Conservation (phyloP, 1,139 yeast genomes). For the Debaryomycetaceae sp. region DNA sequence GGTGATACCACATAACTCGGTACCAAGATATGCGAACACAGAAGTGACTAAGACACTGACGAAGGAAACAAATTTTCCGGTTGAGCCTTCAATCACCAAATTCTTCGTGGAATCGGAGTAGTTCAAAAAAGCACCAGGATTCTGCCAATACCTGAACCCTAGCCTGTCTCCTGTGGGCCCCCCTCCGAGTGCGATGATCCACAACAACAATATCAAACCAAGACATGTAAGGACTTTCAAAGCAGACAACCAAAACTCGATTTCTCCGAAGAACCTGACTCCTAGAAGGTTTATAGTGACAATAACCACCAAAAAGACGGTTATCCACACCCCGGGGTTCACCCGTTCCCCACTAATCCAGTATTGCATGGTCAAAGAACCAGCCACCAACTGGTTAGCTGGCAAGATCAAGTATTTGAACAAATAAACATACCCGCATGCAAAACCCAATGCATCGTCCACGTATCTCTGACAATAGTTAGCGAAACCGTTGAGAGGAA, state of each 20-base stretch:
- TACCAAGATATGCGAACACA: conserved; percentile 73
- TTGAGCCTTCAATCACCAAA: conserved; percentile 8
- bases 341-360: conserved; percentile 50
- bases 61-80: conserved; percentile 57
- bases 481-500: conserved; percentile 70
- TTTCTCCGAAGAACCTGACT: conserved; percentile 59
- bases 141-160: conserved; percentile 65
- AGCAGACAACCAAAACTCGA: conserved; percentile 63
- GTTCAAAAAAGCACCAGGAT: conserved; percentile 60
- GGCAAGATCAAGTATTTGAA: conserved; percentile 58
- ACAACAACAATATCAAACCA: conserved; percentile 48
- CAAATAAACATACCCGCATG: conserved; percentile 67
- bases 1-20: conserved; percentile 65
- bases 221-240: conserved; percentile 57
- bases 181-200: conserved; percentile 54
- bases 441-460: conserved; percentile 71
- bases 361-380: conserved; percentile 57
- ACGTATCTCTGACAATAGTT: conserved; percentile 67
- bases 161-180: conserved; percentile 58
- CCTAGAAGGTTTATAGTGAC: conserved; percentile 59
- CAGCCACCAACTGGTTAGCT: conserved; percentile 62
- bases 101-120: conserved; percentile 24
- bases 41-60: conserved; percentile 67
- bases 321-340: conserved; percentile 60
- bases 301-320: conserved; percentile 47